Percentiles rank a stretch among this genome's conserved stretches.
These are phyloP conservation scores for Pholiota conissans DNA, from an alignment of 768 basidiomycete genomes.

Conservation along the genomic window DNA sequence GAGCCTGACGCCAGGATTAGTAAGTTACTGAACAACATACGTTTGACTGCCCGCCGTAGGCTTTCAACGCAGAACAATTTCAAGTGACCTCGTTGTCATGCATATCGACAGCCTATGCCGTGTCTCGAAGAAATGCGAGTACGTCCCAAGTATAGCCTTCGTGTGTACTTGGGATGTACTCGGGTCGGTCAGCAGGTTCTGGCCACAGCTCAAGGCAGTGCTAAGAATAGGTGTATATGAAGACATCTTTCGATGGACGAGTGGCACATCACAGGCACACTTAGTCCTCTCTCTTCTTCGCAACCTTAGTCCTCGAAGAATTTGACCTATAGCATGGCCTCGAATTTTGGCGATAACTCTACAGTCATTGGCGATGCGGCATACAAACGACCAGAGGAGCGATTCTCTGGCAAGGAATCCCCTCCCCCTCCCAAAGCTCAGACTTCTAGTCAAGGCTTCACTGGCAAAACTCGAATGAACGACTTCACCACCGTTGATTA, in stretches of 20 bases:
- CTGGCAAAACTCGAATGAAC: slow-evolving; percentile 14
- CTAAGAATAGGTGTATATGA: neutral
- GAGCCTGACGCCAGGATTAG: too few relatives aligned
- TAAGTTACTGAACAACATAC: too few relatives aligned
- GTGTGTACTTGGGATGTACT: too few relatives aligned
- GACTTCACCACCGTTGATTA: slow-evolving; percentile 52
- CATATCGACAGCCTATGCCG: too few relatives aligned
- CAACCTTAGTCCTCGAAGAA: neutral
- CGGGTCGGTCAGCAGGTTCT: neutral
- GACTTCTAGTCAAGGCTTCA: slow-evolving; percentile 6
- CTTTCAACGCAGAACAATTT: too few relatives aligned
- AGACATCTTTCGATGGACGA: neutral
- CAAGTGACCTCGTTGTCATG: too few relatives aligned
- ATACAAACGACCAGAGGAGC: slow-evolving; percentile 24
- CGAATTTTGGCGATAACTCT: slow-evolving; percentile 41
- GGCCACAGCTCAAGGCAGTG: neutral
- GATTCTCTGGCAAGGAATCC: slow-evolving; percentile 9
- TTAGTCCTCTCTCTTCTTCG: neutral
- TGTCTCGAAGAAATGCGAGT: too few relatives aligned
- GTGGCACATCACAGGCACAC: too few relatives aligned
- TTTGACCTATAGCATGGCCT: slow-evolving; percentile 23
- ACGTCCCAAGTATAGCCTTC: neutral
- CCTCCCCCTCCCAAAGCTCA: slow-evolving; percentile 7
- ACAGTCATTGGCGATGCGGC: slow-evolving; percentile 44
- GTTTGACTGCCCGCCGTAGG: too few relatives aligned